Conservation (phyloP, 768 basidiomycete genomes). For the Tremella yokohamensis region DNA sequence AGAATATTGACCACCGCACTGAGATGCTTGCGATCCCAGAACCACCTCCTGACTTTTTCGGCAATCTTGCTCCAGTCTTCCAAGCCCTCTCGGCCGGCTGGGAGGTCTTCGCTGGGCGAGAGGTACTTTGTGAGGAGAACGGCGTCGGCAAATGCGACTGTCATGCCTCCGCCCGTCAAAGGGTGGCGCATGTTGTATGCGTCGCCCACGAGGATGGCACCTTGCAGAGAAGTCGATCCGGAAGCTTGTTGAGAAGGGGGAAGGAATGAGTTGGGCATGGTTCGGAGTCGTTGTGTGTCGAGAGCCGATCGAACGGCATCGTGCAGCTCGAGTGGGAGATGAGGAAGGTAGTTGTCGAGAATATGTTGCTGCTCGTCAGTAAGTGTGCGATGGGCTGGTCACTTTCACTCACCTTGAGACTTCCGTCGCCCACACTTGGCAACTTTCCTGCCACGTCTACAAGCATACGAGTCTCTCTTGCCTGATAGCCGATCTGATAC, state of each 20-base stretch:
- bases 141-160: slow-evolving; percentile 84
- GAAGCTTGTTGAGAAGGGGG: slow-evolving; percentile 67
- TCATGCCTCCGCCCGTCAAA: slow-evolving; percentile 97
- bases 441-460: slow-evolving; percentile 82
- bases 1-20: slow-evolving; percentile 86
- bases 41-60: slow-evolving; percentile 65
- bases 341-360: slow-evolving; percentile 67
- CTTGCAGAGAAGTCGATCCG: slow-evolving; percentile 52
- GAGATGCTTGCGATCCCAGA: slow-evolving; percentile 79
- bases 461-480: slow-evolving; percentile 82
- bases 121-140: slow-evolving; percentile 67
- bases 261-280: slow-evolving; percentile 94
- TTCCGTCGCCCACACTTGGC: slow-evolving; percentile 58
- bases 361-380: slow-evolving; percentile 61
- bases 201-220: slow-evolving; percentile 76
- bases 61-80: slow-evolving; percentile 52
- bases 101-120: slow-evolving; percentile 49
- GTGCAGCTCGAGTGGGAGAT: slow-evolving; percentile 72
- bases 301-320: slow-evolving; percentile 64
- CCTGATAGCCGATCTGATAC: slow-evolving; percentile 77
- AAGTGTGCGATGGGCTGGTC: neutral
- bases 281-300: slow-evolving; percentile 73
- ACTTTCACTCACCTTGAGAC: slow-evolving; percentile 62
- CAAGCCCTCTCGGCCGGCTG: slow-evolving; percentile 42
- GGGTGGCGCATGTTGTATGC: slow-evolving; percentile 99